These are phyloP conservation scores for Podospora comata DNA, from an alignment of 495 filamentous ascomycete species.

Conservation along the genomic window DNA sequence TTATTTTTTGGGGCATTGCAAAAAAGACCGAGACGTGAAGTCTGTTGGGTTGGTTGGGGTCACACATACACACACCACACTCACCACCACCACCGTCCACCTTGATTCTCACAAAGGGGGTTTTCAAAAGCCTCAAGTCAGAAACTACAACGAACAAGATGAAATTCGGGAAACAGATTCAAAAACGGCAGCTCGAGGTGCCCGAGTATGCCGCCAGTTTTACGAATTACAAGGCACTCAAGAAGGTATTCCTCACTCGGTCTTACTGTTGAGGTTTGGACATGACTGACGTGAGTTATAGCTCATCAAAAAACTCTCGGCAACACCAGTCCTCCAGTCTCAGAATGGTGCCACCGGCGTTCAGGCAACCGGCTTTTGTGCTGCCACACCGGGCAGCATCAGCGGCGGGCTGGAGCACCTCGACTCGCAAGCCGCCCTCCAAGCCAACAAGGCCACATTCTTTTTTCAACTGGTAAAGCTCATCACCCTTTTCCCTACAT, in stretches of 20 bases:
- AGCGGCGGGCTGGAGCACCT: constrained; percentile 19
- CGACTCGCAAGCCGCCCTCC: constrained; percentile 86
- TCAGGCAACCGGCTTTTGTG: background rate
- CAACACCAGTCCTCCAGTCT: constrained; percentile 75
- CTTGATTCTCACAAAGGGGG: too few species aligned
- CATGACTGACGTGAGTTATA: constrained; percentile 37
- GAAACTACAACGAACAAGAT: constrained; percentile 42
- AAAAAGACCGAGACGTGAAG: too few species aligned
- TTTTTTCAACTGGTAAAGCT: constrained; percentile 87
- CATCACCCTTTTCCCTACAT: background rate
- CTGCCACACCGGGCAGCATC: background rate
- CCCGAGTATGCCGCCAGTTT: constrained; percentile 99
- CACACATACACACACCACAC: background rate
- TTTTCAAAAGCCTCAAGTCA: background rate
- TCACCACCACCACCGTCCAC: too few species aligned
- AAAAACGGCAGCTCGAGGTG: constrained; percentile 96
- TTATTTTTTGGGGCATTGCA: too few species aligned
- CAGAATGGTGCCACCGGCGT: constrained; percentile 55
- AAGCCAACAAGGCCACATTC: constrained; percentile 97
- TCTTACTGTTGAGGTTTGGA: constrained; percentile 3
- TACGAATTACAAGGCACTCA: constrained; percentile 98
- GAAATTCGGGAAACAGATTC: constrained; percentile 99
- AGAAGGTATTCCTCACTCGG: constrained; percentile 65
- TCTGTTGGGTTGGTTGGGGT: background rate
- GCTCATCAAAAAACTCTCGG: constrained; percentile 98